Evolutionary conservation across 1,139 yeast genomes (phyloP), one percentile per base, ranked within the genome.

Genomic region (Yamadazyma aaseri): DNA sequence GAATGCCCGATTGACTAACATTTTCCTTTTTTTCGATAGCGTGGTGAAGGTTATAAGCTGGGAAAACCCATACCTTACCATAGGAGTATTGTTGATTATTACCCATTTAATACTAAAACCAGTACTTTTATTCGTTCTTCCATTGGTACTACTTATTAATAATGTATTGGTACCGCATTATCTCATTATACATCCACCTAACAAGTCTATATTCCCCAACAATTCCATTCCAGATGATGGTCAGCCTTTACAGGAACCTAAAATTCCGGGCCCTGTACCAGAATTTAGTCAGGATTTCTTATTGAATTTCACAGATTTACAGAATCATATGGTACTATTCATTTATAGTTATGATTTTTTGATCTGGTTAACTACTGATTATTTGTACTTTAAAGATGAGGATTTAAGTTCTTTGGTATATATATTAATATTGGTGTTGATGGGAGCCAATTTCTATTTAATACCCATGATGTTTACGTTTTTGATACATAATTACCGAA

Each of bases 271-370:
- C 40, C 95, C 95, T 0, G 85, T 81, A 3, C 86, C 92, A 2
- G 87, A 86, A 53, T 68, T 85, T 32, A 80, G 92, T 13, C 71
- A 86, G 35, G 96, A 87, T 53, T 87, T 86, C 53, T 60, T 82
- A 17, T 57, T 87, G 41, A 87, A 87, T 54, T 64, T 86, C 47
- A 86, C 95, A 1, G 96, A 87, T 59, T 66, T 87, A 36, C 96
- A 87, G 51, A 87, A 87, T 55, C 82, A 80, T 47, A 82, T 85
- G 87, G 56, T 80, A n/a, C 54, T 80, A 12, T 86, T 81, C 50
- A 78, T 83, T 8, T 56, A 63, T n/a, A 59, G 67, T 0, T 86
- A 81, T 68, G 94, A 87, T 56, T 65, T 68, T 22, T 39, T 76
- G 5, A 62, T 70, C 16, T 60, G 69, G 52, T 40, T 75, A 32